Conservation (phyloP, 1,284 basidiomycete genomes). For the Naganishia cerealis region DNA sequence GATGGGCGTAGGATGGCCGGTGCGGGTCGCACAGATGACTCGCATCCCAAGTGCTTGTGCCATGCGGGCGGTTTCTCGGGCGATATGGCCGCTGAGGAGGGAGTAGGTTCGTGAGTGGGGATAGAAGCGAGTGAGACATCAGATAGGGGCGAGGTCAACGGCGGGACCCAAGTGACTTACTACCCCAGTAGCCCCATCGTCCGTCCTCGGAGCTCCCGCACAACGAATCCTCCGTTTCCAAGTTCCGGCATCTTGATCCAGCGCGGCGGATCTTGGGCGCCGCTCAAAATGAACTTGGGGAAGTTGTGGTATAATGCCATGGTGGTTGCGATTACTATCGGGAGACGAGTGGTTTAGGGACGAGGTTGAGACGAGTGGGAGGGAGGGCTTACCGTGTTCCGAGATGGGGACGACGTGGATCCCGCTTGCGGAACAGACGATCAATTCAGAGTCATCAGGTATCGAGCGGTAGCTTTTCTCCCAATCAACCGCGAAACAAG, state of each 20-base stretch:
- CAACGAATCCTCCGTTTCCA: conserved; percentile 10
- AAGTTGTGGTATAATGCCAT: conserved; percentile 34
- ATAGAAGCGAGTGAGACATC: neutral
- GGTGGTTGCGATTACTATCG: conserved; percentile 32
- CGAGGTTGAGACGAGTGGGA: neutral
- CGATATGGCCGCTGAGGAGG: conserved; percentile 36
- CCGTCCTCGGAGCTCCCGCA: conserved; percentile 37
- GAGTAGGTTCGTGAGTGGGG: neutral
- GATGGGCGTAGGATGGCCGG: conserved; percentile 35
- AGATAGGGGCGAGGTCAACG: neutral
- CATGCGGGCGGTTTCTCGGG: conserved; percentile 40
- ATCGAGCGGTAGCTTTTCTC: conserved; percentile 28
- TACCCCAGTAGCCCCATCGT: conserved; percentile 40
- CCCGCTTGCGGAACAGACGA: conserved; percentile 32
- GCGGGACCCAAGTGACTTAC: conserved; percentile 1
- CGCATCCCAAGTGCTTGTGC: conserved; percentile 38
- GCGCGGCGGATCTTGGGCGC: conserved; percentile 12
- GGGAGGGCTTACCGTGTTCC: conserved; percentile 31
- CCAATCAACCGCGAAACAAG: neutral
- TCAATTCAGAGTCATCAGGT: conserved; percentile 20
- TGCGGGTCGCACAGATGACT: conserved; percentile 37
- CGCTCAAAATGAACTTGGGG: conserved; percentile 32
- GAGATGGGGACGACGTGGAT: conserved; percentile 37
- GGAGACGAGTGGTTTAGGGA: no score
- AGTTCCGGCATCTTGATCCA: conserved; percentile 23